phyloP scores from a whole-genome alignment of 202 grass and related monocot genomes.

The Brachypodium distachyon region DNA sequence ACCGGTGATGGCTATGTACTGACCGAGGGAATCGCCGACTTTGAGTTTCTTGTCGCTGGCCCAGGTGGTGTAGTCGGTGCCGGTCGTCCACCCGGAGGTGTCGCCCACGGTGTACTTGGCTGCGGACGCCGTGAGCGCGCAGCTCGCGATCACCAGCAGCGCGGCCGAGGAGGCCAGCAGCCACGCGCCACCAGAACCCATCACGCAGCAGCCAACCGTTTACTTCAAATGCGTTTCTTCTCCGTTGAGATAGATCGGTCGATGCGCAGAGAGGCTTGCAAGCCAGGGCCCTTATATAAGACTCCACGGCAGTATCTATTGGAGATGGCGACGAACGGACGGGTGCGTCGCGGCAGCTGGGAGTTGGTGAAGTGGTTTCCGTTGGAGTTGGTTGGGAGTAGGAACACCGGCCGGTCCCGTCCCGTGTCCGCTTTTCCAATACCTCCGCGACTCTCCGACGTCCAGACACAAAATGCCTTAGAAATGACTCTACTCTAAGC shows the following conservation, averaged over 20 bases:
- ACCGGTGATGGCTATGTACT: no score
- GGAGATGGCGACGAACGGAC: neutral
- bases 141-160: constrained; percentile 36
- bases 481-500: constrained; percentile 18
- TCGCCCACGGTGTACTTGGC: constrained; percentile 76
- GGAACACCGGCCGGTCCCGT: constrained; percentile 10
- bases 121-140: constrained; percentile 13
- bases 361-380: constrained; percentile 42
- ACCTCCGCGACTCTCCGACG: neutral
- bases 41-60: constrained; percentile 38
- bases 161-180: constrained; percentile 27
- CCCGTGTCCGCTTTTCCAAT: neutral
- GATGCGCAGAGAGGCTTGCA: neutral
- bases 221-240: neutral
- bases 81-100: constrained; percentile 60
- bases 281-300: constrained; percentile 21
- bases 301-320: neutral
- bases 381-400: constrained; percentile 42
- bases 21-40: constrained; percentile 56
- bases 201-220: neutral
- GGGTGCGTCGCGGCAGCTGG: constrained; percentile 20
- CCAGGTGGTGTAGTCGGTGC: constrained; percentile 63
- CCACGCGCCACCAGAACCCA: constrained; percentile 6
- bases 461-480: constrained; percentile 20
- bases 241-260: neutral